Base-by-base conservation (phyloP, 1,284 basidiomycete genomes). In the Irpex rosettiformis region DNA sequence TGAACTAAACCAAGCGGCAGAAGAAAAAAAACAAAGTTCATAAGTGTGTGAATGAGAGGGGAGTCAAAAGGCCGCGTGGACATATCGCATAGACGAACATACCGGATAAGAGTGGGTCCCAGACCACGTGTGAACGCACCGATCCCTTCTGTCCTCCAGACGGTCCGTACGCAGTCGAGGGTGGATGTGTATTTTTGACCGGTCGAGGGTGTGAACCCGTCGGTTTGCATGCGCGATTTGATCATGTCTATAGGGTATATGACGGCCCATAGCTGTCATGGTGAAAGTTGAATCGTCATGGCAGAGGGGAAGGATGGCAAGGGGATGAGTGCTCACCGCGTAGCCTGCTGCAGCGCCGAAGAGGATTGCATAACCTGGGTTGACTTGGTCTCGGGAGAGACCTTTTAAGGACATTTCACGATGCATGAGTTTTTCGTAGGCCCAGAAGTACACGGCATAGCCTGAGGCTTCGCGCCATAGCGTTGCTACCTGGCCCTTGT, bases 201-300 rank as follows among this genome's bases (percentile, higher is more conserved):
- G 57, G 86, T 86, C 21, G 83, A 73, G 4, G 84, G 77, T 47
- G 85, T 81, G 70, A 96, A 91, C 1, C 89, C 89, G 70, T 98
- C 96, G 0, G 95, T 98, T 76, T 98, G 96, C 78, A 98, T 89
- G 58, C 94, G 86, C 27, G 91, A 93, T 72, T 98, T 98, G 72
- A 98, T 86, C 82, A 97, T 93, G 73, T 96, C 95, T 72, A 94
- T 88, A 6, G 93, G 93, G 76, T 95, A 95, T 75, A 94, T 94
- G 8, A 91, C 78, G 24, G 82, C 86, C 91, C 91, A 93, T 25
- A 93, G 76, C 91, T 92, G 62, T 27, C 60, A 13, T 27, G 10
- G 43, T 27, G 21, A 28, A 45, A 42, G 25, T 18, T 28, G 33
- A 43, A 29, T 10, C 16, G 16, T 43, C 8, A 16, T 30, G 47